phyloP scores from a whole-genome alignment of 371 early-diverging fungal species.

The Polyrhizophydium stewartii region DNA sequence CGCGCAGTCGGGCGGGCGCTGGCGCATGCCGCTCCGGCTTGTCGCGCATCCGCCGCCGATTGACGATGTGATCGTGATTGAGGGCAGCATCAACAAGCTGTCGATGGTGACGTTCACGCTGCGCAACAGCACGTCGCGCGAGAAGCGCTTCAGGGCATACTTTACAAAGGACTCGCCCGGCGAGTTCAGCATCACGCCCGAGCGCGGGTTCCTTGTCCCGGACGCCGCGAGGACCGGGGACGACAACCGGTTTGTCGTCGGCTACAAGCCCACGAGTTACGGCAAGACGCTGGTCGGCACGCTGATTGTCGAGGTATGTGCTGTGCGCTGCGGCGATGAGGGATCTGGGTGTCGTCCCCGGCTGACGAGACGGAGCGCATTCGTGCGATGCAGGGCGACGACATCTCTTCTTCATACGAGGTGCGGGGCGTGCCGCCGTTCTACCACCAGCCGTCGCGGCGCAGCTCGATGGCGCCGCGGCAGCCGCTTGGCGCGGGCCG shows the following conservation, averaged over 20 bases:
- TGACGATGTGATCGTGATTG: constrained; percentile 40
- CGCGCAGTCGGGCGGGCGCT: constrained; percentile 19
- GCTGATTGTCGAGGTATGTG: constrained; percentile 30
- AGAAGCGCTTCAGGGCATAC: constrained; percentile 28
- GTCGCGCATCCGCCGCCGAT: constrained; percentile 27
- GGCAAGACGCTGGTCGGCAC: constrained; percentile 30
- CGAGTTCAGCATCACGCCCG: constrained; percentile 31
- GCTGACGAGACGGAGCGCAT: too few species aligned
- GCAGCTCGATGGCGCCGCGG: too few species aligned
- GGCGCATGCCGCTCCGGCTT: constrained; percentile 31
- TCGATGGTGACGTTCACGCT: constrained; percentile 34
- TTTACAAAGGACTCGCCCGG: constrained; percentile 18
- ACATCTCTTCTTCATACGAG: constrained; percentile 35
- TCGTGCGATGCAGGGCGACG: constrained; percentile 30
- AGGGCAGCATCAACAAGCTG: constrained; percentile 36
- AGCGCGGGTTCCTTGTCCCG: constrained; percentile 29
- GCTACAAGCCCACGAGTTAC: constrained; percentile 29
- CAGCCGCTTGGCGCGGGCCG: too few species aligned
- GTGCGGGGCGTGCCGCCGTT: constrained; percentile 30
- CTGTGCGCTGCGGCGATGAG: background rate
- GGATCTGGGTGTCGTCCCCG: background rate
- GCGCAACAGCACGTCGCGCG: constrained; percentile 14
- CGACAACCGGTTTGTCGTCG: constrained; percentile 33
- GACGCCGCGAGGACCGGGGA: constrained; percentile 15
- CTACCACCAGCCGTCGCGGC: background rate